Base-by-base conservation (phyloP, 2,329 filamentous ascomycete genomes). In the Podosphaera xanthii region DNA sequence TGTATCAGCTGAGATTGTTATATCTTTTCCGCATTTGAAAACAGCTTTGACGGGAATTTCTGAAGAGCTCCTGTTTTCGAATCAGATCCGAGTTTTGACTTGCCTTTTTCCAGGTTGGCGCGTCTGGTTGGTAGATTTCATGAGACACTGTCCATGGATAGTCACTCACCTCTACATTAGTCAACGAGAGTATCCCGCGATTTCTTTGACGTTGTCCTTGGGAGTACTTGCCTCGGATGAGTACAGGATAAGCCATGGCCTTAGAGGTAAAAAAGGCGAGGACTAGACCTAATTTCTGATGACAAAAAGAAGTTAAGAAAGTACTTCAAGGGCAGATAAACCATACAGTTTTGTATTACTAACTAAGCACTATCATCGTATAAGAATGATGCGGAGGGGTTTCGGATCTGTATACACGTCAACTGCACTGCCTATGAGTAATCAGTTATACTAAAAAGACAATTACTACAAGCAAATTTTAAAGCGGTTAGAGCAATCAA, bases 341-440 rank as follows among this genome's bases (percentile, higher is more conserved):
- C 30, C 22, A 31, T 52, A 33, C 33, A 14, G 49, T 52, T 33
- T 52, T 33, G 30, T 52, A 52, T 52, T 35, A 52, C 49, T 52
- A 52, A 52, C 49, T 52, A 52, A 52, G 33, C 49, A 33, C 22
- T 6, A 31, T 33, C 22, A 31, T 7, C 33, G 2, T 52, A 31
- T 31, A 30, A 33, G 30, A 33, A 52, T 33, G 49, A 52, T 44
- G 10, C 40, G 40, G 49, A 52, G 5, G 8, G 30, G n/a, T 31
- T 52, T 52, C 35, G 34, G 38, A 60, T 61, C 48, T 62, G 53
- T 62, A 38, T 62, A 63, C 61, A 62, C 42, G 60, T 62, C 58
- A 64, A 61, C 52, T 60, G 49, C 49, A 52, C 49, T 52, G 58
- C 64, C 65, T 66, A 64, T 66, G 63, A 64, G 64, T 63, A 65